phyloP scores from a whole-genome alignment of 1,284 basidiomycete species.

The Wolfiporia cocos region DNA sequence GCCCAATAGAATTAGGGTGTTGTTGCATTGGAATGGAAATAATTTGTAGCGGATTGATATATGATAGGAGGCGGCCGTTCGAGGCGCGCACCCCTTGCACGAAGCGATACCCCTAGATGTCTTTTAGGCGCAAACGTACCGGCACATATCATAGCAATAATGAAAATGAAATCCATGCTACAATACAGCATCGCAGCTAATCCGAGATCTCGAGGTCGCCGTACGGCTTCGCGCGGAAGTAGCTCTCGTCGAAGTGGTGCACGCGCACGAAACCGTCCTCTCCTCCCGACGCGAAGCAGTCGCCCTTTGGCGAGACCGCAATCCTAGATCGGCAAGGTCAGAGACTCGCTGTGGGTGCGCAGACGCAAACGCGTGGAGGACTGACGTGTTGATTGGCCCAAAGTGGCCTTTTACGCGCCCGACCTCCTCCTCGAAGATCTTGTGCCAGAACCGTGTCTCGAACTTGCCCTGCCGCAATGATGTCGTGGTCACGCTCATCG shows the following conservation, averaged over 20 bases:
- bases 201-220: constrained; percentile 82
- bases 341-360: too few relatives aligned
- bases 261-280: constrained; percentile 96
- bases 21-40: too few relatives aligned
- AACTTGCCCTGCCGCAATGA: constrained; percentile 94
- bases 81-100: too few relatives aligned
- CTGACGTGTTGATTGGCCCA: constrained; percentile 95
- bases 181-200: constrained; percentile 1
- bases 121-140: too few relatives aligned
- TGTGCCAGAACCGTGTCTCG: constrained; percentile 99
- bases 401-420: constrained; percentile 96
- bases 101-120: too few relatives aligned
- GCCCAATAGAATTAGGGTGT: too few relatives aligned
- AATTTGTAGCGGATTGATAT: too few relatives aligned
- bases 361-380: constrained; percentile 18
- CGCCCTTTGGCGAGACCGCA: constrained; percentile 88
- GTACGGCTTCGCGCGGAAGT: constrained; percentile 86
- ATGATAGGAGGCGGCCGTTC: too few relatives aligned
- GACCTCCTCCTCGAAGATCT: constrained; percentile 96
- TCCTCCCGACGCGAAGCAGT: constrained; percentile 89
- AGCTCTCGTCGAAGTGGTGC: constrained; percentile 89
- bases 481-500: constrained; percentile 96
- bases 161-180: not conserved
- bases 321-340: constrained; percentile 44
- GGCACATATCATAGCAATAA: too few relatives aligned